phyloP scores from a whole-genome alignment of 148 eudicot species.

The Vaccinium macrocarpon region DNA sequence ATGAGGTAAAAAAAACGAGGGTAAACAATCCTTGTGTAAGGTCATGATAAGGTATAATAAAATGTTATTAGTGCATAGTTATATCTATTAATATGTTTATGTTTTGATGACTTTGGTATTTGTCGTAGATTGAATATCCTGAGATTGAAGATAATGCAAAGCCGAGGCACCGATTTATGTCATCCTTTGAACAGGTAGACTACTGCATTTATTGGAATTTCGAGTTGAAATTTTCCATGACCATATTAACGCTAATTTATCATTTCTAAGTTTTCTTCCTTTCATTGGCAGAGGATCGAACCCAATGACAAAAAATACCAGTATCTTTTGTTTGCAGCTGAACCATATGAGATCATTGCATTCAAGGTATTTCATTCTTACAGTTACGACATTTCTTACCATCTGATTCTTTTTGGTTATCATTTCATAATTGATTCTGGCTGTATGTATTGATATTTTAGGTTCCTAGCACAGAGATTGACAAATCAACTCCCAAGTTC shows the following conservation, averaged over 20 bases:
- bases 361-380: constrained; percentile 57
- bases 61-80: background rate
- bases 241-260: background rate
- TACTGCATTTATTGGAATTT: background rate
- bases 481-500: constrained; percentile 92
- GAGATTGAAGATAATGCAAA: constrained; percentile 86
- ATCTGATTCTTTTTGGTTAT: background rate
- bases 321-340: constrained; percentile 92
- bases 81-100: background rate
- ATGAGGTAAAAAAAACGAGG: background rate
- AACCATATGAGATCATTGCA: constrained; percentile 84
- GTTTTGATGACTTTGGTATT: constrained; percentile 8
- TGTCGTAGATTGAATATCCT: constrained; percentile 86
- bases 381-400: background rate
- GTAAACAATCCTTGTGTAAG: background rate
- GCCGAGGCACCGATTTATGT: constrained; percentile 97
- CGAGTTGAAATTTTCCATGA: background rate
- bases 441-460: constrained; percentile 25
- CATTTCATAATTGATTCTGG: constrained; percentile 1
- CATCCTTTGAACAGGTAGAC: constrained; percentile 88
- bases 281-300: constrained; percentile 65
- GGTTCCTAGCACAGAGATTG: constrained; percentile 98
- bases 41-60: background rate
- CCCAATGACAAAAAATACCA: constrained; percentile 80
- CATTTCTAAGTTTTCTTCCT: background rate